Base-by-base conservation (phyloP, 305 asterid genomes). In the Coffea humblotiana region DNA sequence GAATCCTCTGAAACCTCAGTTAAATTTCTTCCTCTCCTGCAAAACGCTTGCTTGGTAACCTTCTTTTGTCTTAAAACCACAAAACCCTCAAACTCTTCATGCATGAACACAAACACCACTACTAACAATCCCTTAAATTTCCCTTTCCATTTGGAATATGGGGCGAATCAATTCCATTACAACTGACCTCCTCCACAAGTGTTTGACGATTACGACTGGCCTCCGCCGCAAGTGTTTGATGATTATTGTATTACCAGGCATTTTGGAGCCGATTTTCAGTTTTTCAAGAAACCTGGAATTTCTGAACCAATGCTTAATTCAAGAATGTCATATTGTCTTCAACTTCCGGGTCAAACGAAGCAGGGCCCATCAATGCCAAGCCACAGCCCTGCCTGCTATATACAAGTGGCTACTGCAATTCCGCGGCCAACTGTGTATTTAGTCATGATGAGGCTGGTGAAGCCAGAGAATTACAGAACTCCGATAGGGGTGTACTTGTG, bases 391-490 rank as follows among this genome's bases (percentile, higher is more conserved):
- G 96, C 82, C 5, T 6, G 67, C 84, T 19, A 27, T 90, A 82
- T 86, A 74, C 21, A 56, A 82, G 77, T 84, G 88, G 91, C 4
- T 76, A n/a, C 27, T 90, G 96, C 48, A 15, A 21, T 29, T 74
- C 72, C 51, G 94, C 90, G 13, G 86, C n/a, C n/a, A 80, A 49
- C n/a, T 89, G 93, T 68, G 88, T 70, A 48, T 89, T 35, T 77
- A 77, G 84, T 67, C 92, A 89, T 72, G 71, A 79, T 64, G 86
- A 68, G 47, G 71, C 78, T 71, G 69, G 82, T 45, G 72, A 63
- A 13, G 79, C 66, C 27, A 45, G 72, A 66, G 29, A 51, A 45
- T 65, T 71, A 47, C 10, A 32, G 37, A 16, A 15, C 58, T 56
- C 48, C 37, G 7, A 25, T n/a, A 60, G 23, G 25, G 65, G 54